Evolutionary conservation across 352 stramenopile genomes (phyloP).

Genomic region (Phytopythium mirpurense): DNA sequence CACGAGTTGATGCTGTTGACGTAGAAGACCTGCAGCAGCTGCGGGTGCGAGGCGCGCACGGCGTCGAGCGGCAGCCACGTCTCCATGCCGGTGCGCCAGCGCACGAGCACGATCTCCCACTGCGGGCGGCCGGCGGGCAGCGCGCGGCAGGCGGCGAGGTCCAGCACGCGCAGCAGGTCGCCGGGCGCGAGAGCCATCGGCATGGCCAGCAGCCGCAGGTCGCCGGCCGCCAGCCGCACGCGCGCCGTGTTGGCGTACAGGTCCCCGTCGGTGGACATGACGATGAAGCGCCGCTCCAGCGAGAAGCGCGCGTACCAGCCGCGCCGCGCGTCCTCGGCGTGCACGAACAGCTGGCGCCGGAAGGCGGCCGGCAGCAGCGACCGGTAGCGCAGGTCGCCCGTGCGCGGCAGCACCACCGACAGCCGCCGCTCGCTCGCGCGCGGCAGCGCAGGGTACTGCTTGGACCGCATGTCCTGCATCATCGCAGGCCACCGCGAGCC

Average conservation of each 20-base stretch:
- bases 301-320: constrained; percentile 52
- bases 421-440: constrained; percentile 27
- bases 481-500: neutral
- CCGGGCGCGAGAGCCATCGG: constrained; percentile 39
- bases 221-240: constrained; percentile 23
- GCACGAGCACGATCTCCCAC: constrained; percentile 69
- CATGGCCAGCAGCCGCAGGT: constrained; percentile 53
- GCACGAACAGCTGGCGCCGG: constrained; percentile 42
- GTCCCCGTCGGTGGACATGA: constrained; percentile 66
- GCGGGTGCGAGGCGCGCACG: constrained; percentile 29
- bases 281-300: constrained; percentile 61
- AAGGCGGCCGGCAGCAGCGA: constrained; percentile 42
- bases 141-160: constrained; percentile 57
- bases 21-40: constrained; percentile 70
- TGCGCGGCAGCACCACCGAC: constrained; percentile 40
- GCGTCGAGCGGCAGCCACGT: constrained; percentile 67
- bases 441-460: constrained; percentile 56
- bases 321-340: constrained; percentile 34
- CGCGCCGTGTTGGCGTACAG: constrained; percentile 48
- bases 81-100: constrained; percentile 59
- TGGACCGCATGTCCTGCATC: constrained; percentile 51
- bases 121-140: constrained; percentile 18
- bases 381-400: constrained; percentile 50
- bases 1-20: constrained; percentile 78
- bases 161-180: constrained; percentile 62